Conservation (phyloP, 805 yeast species). For the Naumovozyma castellii region DNA sequence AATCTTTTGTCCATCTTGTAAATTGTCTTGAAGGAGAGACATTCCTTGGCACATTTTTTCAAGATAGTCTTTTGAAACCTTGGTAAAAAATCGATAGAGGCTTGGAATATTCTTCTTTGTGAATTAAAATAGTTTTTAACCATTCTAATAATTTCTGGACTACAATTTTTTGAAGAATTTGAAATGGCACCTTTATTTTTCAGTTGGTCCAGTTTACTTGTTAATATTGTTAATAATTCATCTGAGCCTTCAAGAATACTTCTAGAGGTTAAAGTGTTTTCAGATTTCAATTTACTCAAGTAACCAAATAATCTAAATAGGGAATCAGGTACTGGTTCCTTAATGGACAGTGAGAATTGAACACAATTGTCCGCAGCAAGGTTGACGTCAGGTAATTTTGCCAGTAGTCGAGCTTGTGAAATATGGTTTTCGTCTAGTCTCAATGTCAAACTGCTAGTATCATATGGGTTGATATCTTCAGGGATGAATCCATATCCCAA, state of each 20-base stretch:
- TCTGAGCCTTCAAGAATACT: slow-evolving; percentile 53
- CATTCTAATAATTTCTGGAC: slow-evolving; percentile 21
- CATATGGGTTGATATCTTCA: slow-evolving; percentile 45
- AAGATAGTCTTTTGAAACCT: slow-evolving; percentile 30
- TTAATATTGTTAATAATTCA: slow-evolving; percentile 43
- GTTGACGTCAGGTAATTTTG: slow-evolving; percentile 32
- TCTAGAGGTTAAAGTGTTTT: slow-evolving; percentile 39
- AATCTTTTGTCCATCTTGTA: slow-evolving; percentile 46
- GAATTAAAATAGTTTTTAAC: slow-evolving; percentile 39
- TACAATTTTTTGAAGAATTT: slow-evolving; percentile 14
- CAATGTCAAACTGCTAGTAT: slow-evolving; percentile 50
- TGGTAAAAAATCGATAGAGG: slow-evolving; percentile 33
- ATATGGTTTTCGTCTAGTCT: slow-evolving; percentile 34
- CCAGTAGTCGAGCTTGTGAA: slow-evolving; percentile 26
- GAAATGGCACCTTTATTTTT: slow-evolving; percentile 26
- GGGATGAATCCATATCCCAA: slow-evolving; percentile 75
- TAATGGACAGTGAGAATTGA: slow-evolving; percentile 34
- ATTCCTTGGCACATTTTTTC: slow-evolving; percentile 34
- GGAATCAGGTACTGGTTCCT: slow-evolving; percentile 34
- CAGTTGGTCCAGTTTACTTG: slow-evolving; percentile 38
- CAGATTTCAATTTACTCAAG: slow-evolving; percentile 43
- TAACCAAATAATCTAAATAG: slow-evolving; percentile 46
- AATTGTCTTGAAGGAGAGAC: slow-evolving; percentile 46
- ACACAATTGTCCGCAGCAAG: slow-evolving; percentile 29
- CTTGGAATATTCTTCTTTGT: slow-evolving; percentile 41